Evolutionary conservation across 768 basidiomycete species (phyloP).

Genomic region (Rhodotorula taiwanensis): DNA sequence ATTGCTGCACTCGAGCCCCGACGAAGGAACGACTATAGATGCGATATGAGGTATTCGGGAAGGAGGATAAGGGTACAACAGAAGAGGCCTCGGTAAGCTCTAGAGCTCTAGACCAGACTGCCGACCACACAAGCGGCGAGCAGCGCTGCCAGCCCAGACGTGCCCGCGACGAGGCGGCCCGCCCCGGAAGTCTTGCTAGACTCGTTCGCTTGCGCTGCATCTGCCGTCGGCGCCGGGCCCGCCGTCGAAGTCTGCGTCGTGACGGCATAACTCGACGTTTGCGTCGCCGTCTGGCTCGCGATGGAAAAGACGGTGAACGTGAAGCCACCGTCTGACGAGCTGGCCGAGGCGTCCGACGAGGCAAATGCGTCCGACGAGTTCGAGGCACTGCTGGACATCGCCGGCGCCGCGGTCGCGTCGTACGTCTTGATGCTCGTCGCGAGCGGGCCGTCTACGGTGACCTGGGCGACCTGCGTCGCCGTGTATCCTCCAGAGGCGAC

Average conservation of each 20-base stretch:
- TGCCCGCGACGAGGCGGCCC: no score
- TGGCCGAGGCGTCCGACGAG: not conserved
- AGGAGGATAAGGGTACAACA: no score
- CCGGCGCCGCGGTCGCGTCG: not conserved
- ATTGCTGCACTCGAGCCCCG: no score
- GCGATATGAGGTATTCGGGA: no score
- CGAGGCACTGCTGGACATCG: not conserved
- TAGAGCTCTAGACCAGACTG: no score
- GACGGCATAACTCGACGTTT: not conserved
- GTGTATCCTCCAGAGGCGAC: conserved; percentile 12
- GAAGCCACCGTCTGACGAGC: conserved; percentile 6
- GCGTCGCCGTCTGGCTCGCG: not conserved
- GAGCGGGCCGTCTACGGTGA: conserved; percentile 15
- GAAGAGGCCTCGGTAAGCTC: no score
- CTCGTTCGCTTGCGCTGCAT: not conserved
- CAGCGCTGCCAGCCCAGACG: no score
- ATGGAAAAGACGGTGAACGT: conserved; percentile 23
- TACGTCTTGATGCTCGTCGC: conserved; percentile 13
- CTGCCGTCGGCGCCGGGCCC: not conserved
- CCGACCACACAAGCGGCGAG: no score
- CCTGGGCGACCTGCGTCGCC: conserved; percentile 13
- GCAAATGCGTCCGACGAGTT: not conserved
- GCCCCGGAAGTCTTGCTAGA: no score
- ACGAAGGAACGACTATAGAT: no score
- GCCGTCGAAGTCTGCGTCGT: not conserved